Conservation (phyloP, 495 filamentous ascomycete species). For the Penicillium atrosanguineum region DNA sequence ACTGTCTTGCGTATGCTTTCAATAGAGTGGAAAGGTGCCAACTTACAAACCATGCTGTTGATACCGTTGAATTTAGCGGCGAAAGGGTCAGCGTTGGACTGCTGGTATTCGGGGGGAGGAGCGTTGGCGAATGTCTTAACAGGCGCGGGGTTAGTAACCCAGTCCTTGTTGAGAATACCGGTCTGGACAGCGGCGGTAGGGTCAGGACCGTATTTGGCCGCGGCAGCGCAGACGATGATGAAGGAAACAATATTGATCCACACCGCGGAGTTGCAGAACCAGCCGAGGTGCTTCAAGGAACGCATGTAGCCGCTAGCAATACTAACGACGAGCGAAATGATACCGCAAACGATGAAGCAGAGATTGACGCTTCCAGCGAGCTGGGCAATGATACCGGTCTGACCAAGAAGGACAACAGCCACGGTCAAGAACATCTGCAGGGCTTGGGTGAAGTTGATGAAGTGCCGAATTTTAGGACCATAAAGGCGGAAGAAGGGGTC, state of each 20-base stretch:
- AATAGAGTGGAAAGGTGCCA: not conserved
- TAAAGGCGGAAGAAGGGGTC: conserved; percentile 57
- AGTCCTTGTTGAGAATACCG: conserved; percentile 10
- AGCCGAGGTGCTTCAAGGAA: conserved; percentile 22
- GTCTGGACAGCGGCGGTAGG: conserved; percentile 24
- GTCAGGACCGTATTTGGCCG: conserved; percentile 45
- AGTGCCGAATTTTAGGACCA: conserved; percentile 46
- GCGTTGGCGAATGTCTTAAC: conserved; percentile 15
- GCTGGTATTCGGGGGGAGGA: conserved; percentile 19
- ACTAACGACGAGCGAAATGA: conserved; percentile 47
- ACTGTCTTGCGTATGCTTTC: not conserved
- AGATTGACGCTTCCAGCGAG: conserved; percentile 26
- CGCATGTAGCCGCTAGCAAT: conserved; percentile 47
- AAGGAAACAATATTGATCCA: conserved; percentile 29
- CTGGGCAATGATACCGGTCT: conserved; percentile 39
- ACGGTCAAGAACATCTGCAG: conserved; percentile 54
- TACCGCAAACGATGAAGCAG: conserved; percentile 49
- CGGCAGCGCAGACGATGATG: conserved; percentile 41
- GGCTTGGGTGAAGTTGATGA: conserved; percentile 54
- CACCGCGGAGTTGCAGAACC: conserved; percentile 24
- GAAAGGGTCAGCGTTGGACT: conserved; percentile 9
- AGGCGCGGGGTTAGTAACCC: conserved; percentile 7
- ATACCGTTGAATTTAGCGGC: conserved; percentile 21
- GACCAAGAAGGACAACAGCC: conserved; percentile 51
- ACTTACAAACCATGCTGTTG: conserved; percentile 19